These are phyloP conservation scores for Mortierella sp. DNA, from an alignment of 371 early-diverging fungal species.

Conservation along the genomic window DNA sequence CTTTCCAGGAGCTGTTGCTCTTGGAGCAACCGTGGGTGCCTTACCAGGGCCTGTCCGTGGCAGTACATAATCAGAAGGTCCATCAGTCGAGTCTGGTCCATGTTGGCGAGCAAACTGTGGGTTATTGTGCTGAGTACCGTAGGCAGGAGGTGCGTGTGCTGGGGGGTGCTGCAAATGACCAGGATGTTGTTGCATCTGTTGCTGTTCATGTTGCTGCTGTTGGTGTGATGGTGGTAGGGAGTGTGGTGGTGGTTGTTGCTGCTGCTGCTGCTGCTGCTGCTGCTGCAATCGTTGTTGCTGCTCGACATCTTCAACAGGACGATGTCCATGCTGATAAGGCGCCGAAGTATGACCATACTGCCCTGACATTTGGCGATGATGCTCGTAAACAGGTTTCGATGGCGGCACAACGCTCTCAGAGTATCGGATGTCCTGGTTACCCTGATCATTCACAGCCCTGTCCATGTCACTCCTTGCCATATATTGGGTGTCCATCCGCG, in stretches of 20 bases:
- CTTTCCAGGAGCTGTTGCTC: conserved; percentile 6
- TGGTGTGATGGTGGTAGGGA: too few species aligned
- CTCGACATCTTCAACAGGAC: conserved; percentile 14
- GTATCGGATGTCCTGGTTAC: conserved; percentile 1
- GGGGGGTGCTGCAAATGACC: not conserved
- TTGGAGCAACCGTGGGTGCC: not conserved
- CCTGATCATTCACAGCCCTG: too few species aligned
- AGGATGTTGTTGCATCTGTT: conserved; percentile 8
- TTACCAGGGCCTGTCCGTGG: conserved; percentile 1
- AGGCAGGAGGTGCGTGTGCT: not conserved
- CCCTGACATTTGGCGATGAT: conserved; percentile 11
- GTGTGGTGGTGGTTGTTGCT: conserved; percentile 1
- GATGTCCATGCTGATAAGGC: not conserved
- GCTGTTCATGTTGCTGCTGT: conserved; percentile 12
- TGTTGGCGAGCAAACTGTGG: conserved; percentile 4
- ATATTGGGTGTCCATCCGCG: not conserved
- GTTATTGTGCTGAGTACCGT: not conserved
- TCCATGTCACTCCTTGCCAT: not conserved
- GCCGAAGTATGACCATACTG: not conserved
- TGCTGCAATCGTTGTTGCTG: conserved; percentile 11
- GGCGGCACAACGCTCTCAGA: not conserved
- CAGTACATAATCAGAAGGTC: not conserved
- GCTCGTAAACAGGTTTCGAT: not conserved
- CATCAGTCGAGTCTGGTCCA: not conserved
- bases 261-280: conserved; percentile 15